A percentile compares a stretch with the other conserved stretches of the same genome.
phyloP scores from a whole-genome alignment of 768 basidiomycete species.

The Tephrocybe sp. region DNA sequence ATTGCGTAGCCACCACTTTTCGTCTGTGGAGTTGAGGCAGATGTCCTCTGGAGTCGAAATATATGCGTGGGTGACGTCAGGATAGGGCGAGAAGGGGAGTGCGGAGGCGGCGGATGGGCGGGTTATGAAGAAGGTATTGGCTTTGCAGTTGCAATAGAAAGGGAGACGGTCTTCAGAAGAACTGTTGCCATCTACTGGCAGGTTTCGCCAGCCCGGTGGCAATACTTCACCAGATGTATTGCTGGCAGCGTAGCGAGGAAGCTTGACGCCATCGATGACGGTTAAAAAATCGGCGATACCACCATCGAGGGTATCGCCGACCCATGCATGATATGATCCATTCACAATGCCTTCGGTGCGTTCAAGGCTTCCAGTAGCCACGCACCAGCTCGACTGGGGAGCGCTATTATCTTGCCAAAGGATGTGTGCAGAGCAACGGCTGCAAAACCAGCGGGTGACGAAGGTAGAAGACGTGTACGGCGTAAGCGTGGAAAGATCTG shows the following conservation, averaged over 20 bases:
- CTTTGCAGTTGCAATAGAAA: slow-evolving; percentile 18
- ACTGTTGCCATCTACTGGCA: not conserved
- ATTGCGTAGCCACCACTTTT: slow-evolving; percentile 31
- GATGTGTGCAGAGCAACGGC: slow-evolving; percentile 19
- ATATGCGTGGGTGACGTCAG: slow-evolving; percentile 21
- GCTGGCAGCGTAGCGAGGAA: slow-evolving; percentile 11
- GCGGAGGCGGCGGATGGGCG: slow-evolving; percentile 18
- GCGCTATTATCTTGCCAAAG: slow-evolving; percentile 12
- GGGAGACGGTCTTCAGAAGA: slow-evolving; percentile 8
- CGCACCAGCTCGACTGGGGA: slow-evolving; percentile 11
- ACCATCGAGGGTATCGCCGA: slow-evolving; percentile 20
- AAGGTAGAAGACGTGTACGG: slow-evolving; percentile 13
- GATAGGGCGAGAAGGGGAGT: slow-evolving; percentile 17
- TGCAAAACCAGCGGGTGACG: slow-evolving; percentile 19
- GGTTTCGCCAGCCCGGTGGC: slow-evolving; percentile 11
- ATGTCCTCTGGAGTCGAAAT: slow-evolving; percentile 5
- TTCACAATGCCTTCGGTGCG: slow-evolving; percentile 13
- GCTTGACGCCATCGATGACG: slow-evolving; percentile 12
- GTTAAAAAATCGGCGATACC: slow-evolving; percentile 18
- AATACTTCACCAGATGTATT: not conserved
- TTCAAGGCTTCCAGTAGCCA: slow-evolving; percentile 15
- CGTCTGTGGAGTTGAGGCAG: slow-evolving; percentile 14
- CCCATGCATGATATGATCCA: slow-evolving; percentile 12
- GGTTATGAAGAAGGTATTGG: slow-evolving; percentile 17
- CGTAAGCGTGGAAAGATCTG: slow-evolving; percentile 14